These are phyloP conservation scores for Talaromyces marneffei DNA, from an alignment of 2,329 filamentous ascomycete genomes.

Conservation along the genomic window DNA sequence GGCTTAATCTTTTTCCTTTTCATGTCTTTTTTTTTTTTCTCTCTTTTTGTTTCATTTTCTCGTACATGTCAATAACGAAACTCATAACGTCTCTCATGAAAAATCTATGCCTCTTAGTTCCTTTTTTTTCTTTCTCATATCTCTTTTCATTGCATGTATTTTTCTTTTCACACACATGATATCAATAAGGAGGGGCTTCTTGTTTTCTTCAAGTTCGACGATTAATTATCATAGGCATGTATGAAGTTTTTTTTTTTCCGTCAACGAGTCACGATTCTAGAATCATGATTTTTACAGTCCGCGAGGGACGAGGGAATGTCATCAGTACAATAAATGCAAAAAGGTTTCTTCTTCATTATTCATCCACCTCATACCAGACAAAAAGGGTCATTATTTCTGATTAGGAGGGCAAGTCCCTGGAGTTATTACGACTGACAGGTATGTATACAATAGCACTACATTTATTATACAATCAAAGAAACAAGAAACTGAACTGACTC, in stretches of 20 bases:
- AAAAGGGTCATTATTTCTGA: neutral
- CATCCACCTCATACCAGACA: neutral
- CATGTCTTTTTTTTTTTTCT: neutral
- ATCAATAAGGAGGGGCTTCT: slow-evolving; percentile 2
- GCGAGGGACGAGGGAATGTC: neutral
- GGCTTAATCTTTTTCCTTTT: neutral
- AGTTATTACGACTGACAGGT: neutral
- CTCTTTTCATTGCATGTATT: slow-evolving; percentile 5
- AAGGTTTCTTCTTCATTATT: neutral
- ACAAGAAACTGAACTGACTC: neutral
- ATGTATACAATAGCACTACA: neutral
- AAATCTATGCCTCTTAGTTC: neutral
- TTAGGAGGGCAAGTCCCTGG: neutral
- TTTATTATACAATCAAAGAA: neutral
- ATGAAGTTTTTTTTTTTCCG: neutral
- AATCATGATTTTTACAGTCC: neutral
- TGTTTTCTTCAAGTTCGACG: neutral
- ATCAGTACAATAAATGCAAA: neutral
- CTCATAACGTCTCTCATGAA: slow-evolving; percentile 10
- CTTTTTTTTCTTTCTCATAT: neutral
- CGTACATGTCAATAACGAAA: slow-evolving; percentile 12
- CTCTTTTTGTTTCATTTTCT: no score
- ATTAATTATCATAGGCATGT: neutral
- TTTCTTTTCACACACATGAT: neutral
- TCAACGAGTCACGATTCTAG: neutral